Evolutionary conservation across 2,329 filamentous ascomycete species (phyloP), one percentile per base, ranked within the genome.

Genomic region (Cladophialophora chaetospira): DNA sequence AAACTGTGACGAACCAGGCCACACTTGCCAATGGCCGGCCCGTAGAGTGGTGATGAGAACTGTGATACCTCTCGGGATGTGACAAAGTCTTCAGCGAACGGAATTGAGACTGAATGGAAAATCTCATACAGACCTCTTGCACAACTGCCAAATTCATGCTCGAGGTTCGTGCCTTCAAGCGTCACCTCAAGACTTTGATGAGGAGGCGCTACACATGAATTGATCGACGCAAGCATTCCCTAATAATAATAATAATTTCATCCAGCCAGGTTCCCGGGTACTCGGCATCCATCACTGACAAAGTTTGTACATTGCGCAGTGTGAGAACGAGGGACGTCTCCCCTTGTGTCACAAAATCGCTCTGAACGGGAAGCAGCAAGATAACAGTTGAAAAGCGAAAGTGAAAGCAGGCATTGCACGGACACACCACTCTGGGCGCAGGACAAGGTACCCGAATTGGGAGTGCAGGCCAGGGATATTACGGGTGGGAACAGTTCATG

Each of bases 401-500:
- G 36, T 19, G 17, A 19, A 4, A 40, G 15, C 36, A 21, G 17
- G 36, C 36, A 21, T 40, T 11, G 15, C 36, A 40, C 36, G 23
- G 36, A 40, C 36, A 2, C 6, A 10, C n/a, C 8, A 17, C 17
- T 40, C 36, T 10, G 36, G 15, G 15, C 36, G 23, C 10, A 19
- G 15, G 15, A 8, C 36, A 19, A 40, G 15, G 36, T 40, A 19
- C 36, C 36, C 8, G 13, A 40, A 40, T 19, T 19, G 36, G n/a
- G 36, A 19, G 42, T 44, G 42, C 42, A n/a, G 11, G 15, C 42
- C 19, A 44, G 23, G 42, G 42, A 44, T n/a, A 21, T 44, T 15
- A 23, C 19, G 44, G 50, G 52, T 52, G 52, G 57, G 53, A 60
- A 58, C 58, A 44, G 58, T 61, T 61, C 58, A 61, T 61, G 58